Base-by-base conservation (phyloP, 129 eudicot genomes). In the carrot (Daucus carota) region DNA sequence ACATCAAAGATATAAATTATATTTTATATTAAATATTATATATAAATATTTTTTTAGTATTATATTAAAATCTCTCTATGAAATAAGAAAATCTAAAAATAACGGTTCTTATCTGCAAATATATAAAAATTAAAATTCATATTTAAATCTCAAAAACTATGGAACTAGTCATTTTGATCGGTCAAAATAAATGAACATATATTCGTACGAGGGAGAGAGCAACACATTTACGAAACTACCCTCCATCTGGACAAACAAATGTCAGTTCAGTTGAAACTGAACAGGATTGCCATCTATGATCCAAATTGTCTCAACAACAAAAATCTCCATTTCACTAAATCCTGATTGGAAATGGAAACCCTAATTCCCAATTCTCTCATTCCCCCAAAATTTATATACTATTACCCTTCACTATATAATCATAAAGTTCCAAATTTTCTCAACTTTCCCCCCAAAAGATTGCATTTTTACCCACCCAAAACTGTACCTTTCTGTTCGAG, bases 301-400 rank as follows among this genome's bases (percentile, higher is more conserved):
- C 72, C 73, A 66, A 38, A 77, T 69, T 69, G 75, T 47, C 70
- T 52, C 31, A 11, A 50, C 69, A 33, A 8, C 52, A 57, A 14
- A n/a, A 57, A 20, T 34, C 48, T 67, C 67, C 43, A 68, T 24
- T 66, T 38, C 66, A 10, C 8, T 40, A 26, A 47, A 48, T 18
- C 66, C 22, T 29, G 22, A 52, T 5, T 13, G 40, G 17, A 74
- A n/a, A 85, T 87, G 92, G 79, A 85, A 80, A 75, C 83, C 76
- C 76, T 80, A 40, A 72, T 85, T 8, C 42, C 84, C 41, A 76
- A 73, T 29, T 26, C 80, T 36, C 82, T 47, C 34, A 76, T 81
- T 69, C 62, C 74, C 31, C 79, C 31, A 54, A 71, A 65, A 73
- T 80, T 46, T 8, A 18, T 79, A 72, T 77, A 84, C 52, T 77